Base-by-base conservation (phyloP, 176 grass and related monocot species). In the Cenchrus purpureus region DNA sequence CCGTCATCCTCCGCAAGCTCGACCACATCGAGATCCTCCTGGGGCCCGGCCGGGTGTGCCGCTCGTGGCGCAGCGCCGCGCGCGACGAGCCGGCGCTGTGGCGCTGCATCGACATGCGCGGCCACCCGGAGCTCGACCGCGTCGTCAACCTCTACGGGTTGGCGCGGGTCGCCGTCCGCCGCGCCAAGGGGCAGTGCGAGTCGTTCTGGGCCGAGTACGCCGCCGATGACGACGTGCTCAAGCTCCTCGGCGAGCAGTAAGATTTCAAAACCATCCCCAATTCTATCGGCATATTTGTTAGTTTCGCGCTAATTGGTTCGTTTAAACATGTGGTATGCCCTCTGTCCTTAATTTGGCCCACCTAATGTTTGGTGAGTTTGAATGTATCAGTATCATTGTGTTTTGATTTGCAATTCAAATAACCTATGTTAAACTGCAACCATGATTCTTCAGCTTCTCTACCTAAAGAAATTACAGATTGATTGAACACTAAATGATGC, bases 131-230 rank as follows among this genome's bases (percentile, higher is more conserved):
- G 48, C 72, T 74, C 72, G 28, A 51, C 20, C 25, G 20, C 49
- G 5, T 3, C 1, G 71, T 50, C 25, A 17, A 50, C 49, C 48
- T 74, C 42, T 16, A 16, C 14, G 60, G 40, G 45, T 65, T 82
- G 50, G 76, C 79, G 8, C 34, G 8, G 34, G 68, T 34, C 22
- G 72, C 80, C 40, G 58, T 88, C 64, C 70, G 66, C 49, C 71
- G 80, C 61, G 75, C 79, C 43, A 54, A 19, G 5, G 73, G 73
- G 6, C 72, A 50, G 68, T 77, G 76, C 53, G 81, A 88, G 87
- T 54, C 81, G 22, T 88, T 84, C 65, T 88, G 71, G 42, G 44
- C 66, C 16, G 64, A 84, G 50, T 40, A 88, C 20, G 57, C 70
- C 0, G 80, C 58, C 32, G 81, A 84, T 71, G 73, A 73, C 32